Base-by-base conservation (phyloP, 176 grass and related monocot genomes). In the Juncus inflexus region DNA sequence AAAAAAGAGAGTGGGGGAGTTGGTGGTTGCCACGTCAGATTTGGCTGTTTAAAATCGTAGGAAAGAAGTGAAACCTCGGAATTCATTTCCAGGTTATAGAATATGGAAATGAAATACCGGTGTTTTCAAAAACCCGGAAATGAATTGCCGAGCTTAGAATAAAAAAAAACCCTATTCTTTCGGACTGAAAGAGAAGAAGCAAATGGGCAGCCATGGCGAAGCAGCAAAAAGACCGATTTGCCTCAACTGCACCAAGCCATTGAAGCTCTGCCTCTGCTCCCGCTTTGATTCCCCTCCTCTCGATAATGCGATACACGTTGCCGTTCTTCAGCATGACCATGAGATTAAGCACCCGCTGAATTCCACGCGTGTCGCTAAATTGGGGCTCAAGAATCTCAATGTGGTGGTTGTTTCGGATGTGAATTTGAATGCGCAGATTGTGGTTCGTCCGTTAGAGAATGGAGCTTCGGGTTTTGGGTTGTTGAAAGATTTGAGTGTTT, bases 331-430 rank as follows among this genome's bases (percentile, higher is more conserved):
- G 77, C 91, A 96, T 76, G 66, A 67, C 1, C 80, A 79, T 82
- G 91, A 96, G 77, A 76, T 50, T 50, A 64, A 78, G 15, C 91
- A 96, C 59, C 91, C 87, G 3, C 91, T 96, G 42, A 96, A 90
- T 72, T 96, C 91, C 39, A 86, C 75, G 16, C 83, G 87, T 2
- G 65, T 96, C 37, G 91, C 82, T n/a, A 79, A 84, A 64, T 73
- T 96, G 38, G 87, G 91, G 13, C 80, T 91, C 53, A 83, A 74
- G 65, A 96, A 96, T 52, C 68, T 12, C 71, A 5, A n/a, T n/a
- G 74, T 96, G 4, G 55, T 61, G 5, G 73, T 63, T 54, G 79
- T 96, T 3, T 72, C 82, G 1, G 91, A 96, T 70, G 87, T 96
- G 42, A 91, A 89, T 64, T 70, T 83, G 57, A 69, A 79, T 42